Evolutionary conservation across 495 filamentous ascomycete species (phyloP).

Genomic region (Hypomontagnella submonticulosa): DNA sequence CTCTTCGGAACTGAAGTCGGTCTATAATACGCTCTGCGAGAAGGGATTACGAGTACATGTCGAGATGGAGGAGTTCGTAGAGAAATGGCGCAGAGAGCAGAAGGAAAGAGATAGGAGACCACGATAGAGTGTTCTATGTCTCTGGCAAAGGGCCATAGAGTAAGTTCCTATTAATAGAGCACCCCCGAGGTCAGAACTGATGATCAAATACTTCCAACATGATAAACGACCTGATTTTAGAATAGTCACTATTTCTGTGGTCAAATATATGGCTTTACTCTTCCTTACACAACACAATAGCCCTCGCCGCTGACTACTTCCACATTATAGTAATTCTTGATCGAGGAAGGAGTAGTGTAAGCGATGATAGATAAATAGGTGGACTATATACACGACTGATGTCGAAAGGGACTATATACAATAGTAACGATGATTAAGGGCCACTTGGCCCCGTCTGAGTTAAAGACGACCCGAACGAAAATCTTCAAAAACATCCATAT

Average conservation of each 20-base stretch:
- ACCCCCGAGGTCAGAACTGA: too few species aligned
- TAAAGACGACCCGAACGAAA: not conserved
- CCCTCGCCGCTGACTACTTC: too few species aligned
- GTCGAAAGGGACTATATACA: conserved; percentile 31
- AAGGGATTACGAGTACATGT: conserved; percentile 58
- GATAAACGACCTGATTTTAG: too few species aligned
- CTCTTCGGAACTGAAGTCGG: conserved; percentile 65
- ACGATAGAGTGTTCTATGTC: too few species aligned
- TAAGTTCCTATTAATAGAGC: too few species aligned
- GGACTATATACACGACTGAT: conserved; percentile 19
- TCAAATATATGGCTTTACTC: too few species aligned
- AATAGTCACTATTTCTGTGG: too few species aligned
- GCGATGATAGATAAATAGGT: not conserved
- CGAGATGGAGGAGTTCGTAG: conserved; percentile 56
- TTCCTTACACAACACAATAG: too few species aligned
- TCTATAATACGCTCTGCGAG: conserved; percentile 50
- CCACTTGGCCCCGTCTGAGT: conserved; percentile 8
- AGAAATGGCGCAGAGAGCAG: conserved; percentile 42
- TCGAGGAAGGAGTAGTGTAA: not conserved
- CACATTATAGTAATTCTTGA: too few species aligned
- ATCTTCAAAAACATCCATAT: too few species aligned
- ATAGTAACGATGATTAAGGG: conserved; percentile 1
- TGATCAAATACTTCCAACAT: too few species aligned
- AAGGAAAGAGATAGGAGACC: conserved; percentile 27
- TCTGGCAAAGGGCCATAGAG: too few species aligned